Conservation (phyloP, 331 rosid species). For the Pyrus hybrid region DNA sequence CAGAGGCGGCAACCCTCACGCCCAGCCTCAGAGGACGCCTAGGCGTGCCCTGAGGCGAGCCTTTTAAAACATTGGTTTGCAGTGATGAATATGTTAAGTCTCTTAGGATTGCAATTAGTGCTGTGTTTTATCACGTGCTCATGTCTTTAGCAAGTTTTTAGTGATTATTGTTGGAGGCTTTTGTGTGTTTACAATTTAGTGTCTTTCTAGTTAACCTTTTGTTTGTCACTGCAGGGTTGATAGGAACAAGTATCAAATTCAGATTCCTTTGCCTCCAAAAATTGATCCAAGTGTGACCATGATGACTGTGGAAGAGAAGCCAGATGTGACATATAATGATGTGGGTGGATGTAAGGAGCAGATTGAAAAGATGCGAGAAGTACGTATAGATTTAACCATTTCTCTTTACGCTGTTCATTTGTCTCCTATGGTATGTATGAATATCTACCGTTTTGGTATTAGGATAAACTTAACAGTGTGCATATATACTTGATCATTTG, state of each 20-base stretch:
- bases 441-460: background rate
- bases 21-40: too few relatives aligned
- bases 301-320: slow-evolving; percentile 98
- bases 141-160: background rate
- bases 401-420: background rate
- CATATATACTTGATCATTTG: background rate
- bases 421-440: background rate
- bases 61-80: too few relatives aligned
- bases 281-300: slow-evolving; percentile 97
- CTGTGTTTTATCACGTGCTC: background rate
- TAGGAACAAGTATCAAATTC: slow-evolving; percentile 94
- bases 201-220: slow-evolving; percentile 12
- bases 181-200: background rate
- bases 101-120: background rate
- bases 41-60: too few relatives aligned
- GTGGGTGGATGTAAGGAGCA: slow-evolving; percentile 99
- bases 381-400: slow-evolving; percentile 10
- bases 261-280: slow-evolving; percentile 96
- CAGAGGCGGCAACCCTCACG: too few relatives aligned
- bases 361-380: slow-evolving; percentile 95
- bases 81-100: background rate
- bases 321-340: slow-evolving; percentile 96
- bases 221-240: slow-evolving; percentile 63
- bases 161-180: background rate
- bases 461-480: background rate